Conservation (phyloP, 768 basidiomycete species). For the Rhizopogon salebrosus region DNA sequence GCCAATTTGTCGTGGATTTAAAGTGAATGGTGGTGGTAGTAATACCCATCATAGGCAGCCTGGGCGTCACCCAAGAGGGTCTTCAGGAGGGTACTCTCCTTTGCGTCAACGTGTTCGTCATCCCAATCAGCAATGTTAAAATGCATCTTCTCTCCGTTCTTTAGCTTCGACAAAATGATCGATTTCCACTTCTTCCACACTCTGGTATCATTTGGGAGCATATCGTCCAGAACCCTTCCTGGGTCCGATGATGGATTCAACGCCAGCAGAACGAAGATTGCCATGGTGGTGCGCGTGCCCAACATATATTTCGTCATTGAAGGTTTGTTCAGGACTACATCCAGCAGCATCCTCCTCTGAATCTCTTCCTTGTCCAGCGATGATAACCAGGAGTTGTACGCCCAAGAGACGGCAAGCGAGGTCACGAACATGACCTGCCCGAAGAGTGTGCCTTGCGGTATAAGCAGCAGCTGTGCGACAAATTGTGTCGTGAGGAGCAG, state of each 20-base stretch:
- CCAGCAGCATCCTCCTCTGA: conserved; percentile 20
- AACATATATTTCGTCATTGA: conserved; percentile 18
- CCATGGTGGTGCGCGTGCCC: conserved; percentile 22
- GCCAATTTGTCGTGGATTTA: background rate
- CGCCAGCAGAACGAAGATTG: conserved; percentile 18
- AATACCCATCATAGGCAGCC: conserved; percentile 23
- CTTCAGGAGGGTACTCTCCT: conserved; percentile 17
- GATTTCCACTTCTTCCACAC: conserved; percentile 25
- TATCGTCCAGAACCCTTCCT: conserved; percentile 12
- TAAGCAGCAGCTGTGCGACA: conserved; percentile 29
- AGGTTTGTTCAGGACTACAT: conserved; percentile 18
- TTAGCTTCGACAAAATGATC: conserved; percentile 12
- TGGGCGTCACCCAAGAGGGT: conserved; percentile 20
- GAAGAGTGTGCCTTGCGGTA: conserved; percentile 27
- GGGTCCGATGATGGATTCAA: conserved; percentile 17
- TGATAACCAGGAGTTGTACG: conserved; percentile 30
- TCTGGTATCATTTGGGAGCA: conserved; percentile 25
- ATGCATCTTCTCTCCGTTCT: conserved; percentile 15
- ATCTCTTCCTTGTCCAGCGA: conserved; percentile 32
- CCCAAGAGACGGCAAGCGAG: conserved; percentile 30
- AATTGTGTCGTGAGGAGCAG: conserved; percentile 28
- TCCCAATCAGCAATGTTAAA: conserved; percentile 20
- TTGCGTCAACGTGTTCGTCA: conserved; percentile 5
- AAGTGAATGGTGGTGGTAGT: background rate
- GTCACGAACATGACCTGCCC: conserved; percentile 32